Evolutionary conservation across 176 grass and related monocot species (phyloP).

Genomic region (Urochloa ruziziensis): DNA sequence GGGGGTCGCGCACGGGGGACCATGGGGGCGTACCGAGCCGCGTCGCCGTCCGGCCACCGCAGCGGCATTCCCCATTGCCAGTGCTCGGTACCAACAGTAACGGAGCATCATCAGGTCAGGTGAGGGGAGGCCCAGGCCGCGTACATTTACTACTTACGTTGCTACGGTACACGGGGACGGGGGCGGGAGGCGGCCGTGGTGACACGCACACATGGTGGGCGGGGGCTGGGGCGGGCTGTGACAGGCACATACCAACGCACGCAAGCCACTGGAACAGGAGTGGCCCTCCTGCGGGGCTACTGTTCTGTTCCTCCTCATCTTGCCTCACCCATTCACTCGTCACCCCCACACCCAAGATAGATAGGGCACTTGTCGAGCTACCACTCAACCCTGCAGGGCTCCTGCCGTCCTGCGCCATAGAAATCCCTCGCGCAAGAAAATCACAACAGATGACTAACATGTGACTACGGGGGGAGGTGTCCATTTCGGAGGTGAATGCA

Average conservation of each 20-base stretch:
- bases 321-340: too few species aligned
- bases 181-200: background rate
- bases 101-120: background rate
- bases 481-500: too few species aligned
- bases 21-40: background rate
- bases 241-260: constrained; percentile 28
- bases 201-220: constrained; percentile 18
- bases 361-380: constrained; percentile 6
- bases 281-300: background rate
- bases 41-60: background rate
- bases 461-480: too few species aligned
- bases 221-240: background rate
- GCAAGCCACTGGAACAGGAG: constrained; percentile 9
- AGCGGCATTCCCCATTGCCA: background rate
- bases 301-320: background rate
- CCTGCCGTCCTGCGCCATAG: background rate
- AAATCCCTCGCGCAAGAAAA: too few species aligned
- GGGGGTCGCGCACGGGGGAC: background rate
- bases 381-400: background rate
- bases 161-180: background rate
- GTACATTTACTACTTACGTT: background rate
- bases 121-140: background rate
- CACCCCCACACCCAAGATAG: background rate
- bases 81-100: background rate
- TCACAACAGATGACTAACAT: background rate